Base-by-base conservation (phyloP, 805 yeast species). In the Yamadazyma nakazawae region DNA sequence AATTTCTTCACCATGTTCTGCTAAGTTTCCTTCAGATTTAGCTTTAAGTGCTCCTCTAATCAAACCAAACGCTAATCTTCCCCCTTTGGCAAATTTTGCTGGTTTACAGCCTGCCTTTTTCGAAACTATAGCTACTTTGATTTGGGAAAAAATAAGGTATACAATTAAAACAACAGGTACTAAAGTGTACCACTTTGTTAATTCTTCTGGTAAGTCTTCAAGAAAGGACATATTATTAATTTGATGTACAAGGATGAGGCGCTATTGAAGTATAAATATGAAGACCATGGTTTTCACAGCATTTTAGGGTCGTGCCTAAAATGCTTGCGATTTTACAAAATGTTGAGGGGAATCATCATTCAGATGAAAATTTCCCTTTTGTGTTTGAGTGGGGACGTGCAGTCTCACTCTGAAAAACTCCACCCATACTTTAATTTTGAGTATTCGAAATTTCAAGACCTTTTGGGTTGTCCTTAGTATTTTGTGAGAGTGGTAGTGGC, bases 11-110 rank as follows among this genome's bases (percentile, higher is more conserved):
- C 47, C 49, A 37, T 48, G 57, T 40, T 63, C 67, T 13, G 58
- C 57, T 45, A 65, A 47, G 17, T 41, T 48, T n/a, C 70, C 69
- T 16, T 51, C 49, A 6, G 37, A 35, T 51, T 62, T 52, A 14
- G 26, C 19, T 17, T 40, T 34, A n/a, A 52, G 58, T 31, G 51
- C 54, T 21, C 50, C 50, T 2, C 34, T 18, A 2, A 49, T 13
- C 36, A 61, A 38, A n/a, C 42, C 30, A 7, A 47, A 7, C 24
- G 38, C 30, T 14, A 44, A 13, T 24, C 25, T 28, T 13, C 42
- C 52, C n/a, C 42, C 43, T 14, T 14, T 9, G 5, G 51, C 40
- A 11, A 12, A 0, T 9, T 38, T 45, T 9, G 57, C 53, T 19
- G 53, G 54, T 43, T 54, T 46, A 47, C 62, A 58, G 2, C 58